Base-by-base conservation (phyloP, 2,329 filamentous ascomycete species). In the Rasamsonia emersonii region DNA sequence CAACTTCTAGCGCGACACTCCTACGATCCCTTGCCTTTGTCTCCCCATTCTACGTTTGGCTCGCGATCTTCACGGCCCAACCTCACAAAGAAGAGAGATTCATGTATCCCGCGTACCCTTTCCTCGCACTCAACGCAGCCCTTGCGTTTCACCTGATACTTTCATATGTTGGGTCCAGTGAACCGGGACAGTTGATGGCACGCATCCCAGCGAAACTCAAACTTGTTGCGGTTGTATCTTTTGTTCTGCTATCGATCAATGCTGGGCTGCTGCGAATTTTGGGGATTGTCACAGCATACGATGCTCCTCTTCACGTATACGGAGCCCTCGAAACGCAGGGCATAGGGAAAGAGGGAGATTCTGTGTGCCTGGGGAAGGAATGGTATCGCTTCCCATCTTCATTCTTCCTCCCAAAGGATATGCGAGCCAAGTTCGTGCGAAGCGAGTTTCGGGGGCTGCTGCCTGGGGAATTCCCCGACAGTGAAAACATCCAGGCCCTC, bases 81-180 rank as follows among this genome's bases (percentile, higher is more conserved):
- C 85, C 91, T 10, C 91, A 98, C 63, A 98, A 98, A 52, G 91
- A 98, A 56, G 91, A 98, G 61, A 73, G 91, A 5, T 98, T 98
- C 65, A 96, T 98, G 88, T 98, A 94, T 50, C 91, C 91, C 0
- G 83, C 77, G 2, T 98, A 98, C 50, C 91, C 91, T 1, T 86
- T 89, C 41, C 68, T 98, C 21, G 82, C 83, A 0, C 68, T 98
- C 20, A 95, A 94, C 49, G 88, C 88, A 3, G 83, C 89, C 6
- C 73, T 95, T 32, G 75, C 84, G 3, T 65, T 93, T 20, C 86
- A 96, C 55, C 81, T 93, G 36, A 51, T 93, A 2, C 69, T 96
- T 10, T 70, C 77, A 9, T 79, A 80, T 21, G 62, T 94, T 28
- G 86, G 88, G 11, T 79, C 77, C 14, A 71, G 73, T 1, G 71